These are phyloP conservation scores for Pochonia chlamydosporia DNA, from an alignment of 2,329 filamentous ascomycete species.

Conservation along the genomic window DNA sequence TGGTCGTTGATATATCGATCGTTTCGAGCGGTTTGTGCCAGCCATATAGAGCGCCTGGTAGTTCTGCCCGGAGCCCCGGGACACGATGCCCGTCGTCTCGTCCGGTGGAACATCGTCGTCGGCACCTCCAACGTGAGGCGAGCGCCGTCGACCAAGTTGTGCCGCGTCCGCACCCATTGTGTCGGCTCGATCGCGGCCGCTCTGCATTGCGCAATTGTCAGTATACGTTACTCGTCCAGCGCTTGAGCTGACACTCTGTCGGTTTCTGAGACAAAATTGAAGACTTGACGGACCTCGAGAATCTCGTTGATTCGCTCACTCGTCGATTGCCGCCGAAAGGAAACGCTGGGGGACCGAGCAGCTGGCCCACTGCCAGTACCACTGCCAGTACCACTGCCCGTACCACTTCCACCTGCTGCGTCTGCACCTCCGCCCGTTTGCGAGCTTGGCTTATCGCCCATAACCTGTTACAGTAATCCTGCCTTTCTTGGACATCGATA, in stretches of 20 bases:
- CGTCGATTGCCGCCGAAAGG: slow-evolving; percentile 23
- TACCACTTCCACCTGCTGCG: too few relatives aligned
- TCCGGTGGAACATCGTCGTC: slow-evolving; percentile 23
- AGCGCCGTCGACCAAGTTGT: slow-evolving; percentile 8
- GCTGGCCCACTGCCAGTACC: neutral
- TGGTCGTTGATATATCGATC: slow-evolving; percentile 12
- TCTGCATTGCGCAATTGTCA: slow-evolving; percentile 21
- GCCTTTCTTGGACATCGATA: neutral
- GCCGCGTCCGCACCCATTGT: slow-evolving; percentile 26
- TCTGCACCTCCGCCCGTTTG: neutral
- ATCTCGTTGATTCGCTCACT: slow-evolving; percentile 39
- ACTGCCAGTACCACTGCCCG: too few relatives aligned
- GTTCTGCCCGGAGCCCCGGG: slow-evolving; percentile 27
- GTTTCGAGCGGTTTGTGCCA: slow-evolving; percentile 6
- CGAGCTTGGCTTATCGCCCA: slow-evolving; percentile 2
- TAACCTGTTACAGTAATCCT: neutral
- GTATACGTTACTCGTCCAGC: too few relatives aligned
- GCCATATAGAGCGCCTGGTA: slow-evolving; percentile 33
- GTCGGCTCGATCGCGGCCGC: slow-evolving; percentile 36
- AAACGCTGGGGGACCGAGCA: slow-evolving; percentile 7
- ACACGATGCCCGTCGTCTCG: slow-evolving; percentile 37
- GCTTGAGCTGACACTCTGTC: too few relatives aligned
- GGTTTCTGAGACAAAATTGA: neutral
- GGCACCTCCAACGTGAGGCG: neutral
- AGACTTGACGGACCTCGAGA: slow-evolving; percentile 34